Evolutionary conservation across 768 basidiomycete species (phyloP).

Genomic region (Collybia mongolica): DNA sequence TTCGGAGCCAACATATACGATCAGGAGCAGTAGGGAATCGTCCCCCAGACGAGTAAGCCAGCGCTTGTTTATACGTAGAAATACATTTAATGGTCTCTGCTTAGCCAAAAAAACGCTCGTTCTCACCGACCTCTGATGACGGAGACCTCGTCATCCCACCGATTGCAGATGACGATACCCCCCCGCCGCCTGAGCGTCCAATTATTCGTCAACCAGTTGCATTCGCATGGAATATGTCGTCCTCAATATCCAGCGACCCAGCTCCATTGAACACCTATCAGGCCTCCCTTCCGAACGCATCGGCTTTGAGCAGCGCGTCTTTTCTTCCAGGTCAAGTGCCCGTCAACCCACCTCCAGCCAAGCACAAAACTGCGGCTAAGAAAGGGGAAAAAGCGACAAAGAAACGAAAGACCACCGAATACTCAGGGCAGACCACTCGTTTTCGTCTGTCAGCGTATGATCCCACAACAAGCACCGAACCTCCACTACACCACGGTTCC

Average conservation of each 20-base stretch:
- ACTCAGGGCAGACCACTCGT: conserved; percentile 43
- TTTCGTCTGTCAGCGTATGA: conserved; percentile 48
- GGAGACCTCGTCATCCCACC: conserved; percentile 37
- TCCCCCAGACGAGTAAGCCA: conserved; percentile 45
- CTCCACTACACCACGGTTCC: conserved; percentile 31
- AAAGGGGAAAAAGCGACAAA: conserved; percentile 25
- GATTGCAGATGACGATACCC: conserved; percentile 42
- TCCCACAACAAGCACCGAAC: conserved; percentile 27
- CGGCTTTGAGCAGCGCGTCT: conserved; percentile 18
- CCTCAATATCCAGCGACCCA: conserved; percentile 24
- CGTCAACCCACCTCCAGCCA: conserved; percentile 10
- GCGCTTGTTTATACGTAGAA: neutral
- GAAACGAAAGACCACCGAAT: conserved; percentile 35
- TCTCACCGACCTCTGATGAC: conserved; percentile 55
- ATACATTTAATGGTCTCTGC: too few relatives aligned
- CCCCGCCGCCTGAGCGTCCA: conserved; percentile 47
- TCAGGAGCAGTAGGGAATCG: conserved; percentile 58
- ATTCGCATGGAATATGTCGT: conserved; percentile 38
- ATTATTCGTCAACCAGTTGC: conserved; percentile 60
- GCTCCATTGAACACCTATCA: conserved; percentile 41
- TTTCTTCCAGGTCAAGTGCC: conserved; percentile 60
- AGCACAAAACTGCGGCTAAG: conserved; percentile 1
- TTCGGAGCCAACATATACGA: neutral
- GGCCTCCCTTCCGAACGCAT: conserved; percentile 24
- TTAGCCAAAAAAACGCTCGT: conserved; percentile 46